Evolutionary conservation across 345 rosid species (phyloP).

Genomic region (Crucihimalaya himalaica): DNA sequence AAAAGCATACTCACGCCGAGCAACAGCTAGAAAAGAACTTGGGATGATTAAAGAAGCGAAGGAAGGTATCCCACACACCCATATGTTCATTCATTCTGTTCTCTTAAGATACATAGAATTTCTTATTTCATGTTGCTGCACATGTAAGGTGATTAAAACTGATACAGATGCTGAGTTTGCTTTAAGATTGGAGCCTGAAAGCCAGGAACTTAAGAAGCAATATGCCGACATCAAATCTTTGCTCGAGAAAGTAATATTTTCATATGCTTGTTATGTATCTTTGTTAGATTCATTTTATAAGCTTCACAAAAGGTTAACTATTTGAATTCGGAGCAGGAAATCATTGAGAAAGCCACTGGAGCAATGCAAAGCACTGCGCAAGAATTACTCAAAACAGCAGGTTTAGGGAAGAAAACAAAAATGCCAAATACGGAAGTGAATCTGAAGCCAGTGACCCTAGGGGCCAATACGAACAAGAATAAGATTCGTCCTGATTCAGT

Average conservation of each 20-base stretch:
- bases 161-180: conserved; percentile 88
- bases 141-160: conserved; percentile 10
- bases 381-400: conserved; percentile 47
- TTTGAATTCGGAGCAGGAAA: conserved; percentile 45
- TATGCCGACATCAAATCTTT: conserved; percentile 65
- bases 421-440: conserved; percentile 3
- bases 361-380: conserved; percentile 52
- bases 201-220: conserved; percentile 85
- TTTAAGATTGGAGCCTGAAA: conserved; percentile 80
- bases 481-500: conserved; percentile 42
- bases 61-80: conserved; percentile 51
- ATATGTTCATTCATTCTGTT: not conserved
- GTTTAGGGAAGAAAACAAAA: conserved; percentile 40
- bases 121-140: conserved; percentile 6
- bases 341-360: conserved; percentile 64
- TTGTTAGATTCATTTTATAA: not conserved
- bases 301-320: not conserved
- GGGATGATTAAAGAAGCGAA: conserved; percentile 71
- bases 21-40: conserved; percentile 82
- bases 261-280: not conserved
- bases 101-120: not conserved
- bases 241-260: conserved; percentile 61
- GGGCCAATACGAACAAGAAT: conserved; percentile 33
- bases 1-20: conserved; percentile 92
- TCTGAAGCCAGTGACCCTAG: conserved; percentile 22